Evolutionary conservation across 345 rosid genomes (phyloP).

Genomic region (Noccaea bulbosa): DNA sequence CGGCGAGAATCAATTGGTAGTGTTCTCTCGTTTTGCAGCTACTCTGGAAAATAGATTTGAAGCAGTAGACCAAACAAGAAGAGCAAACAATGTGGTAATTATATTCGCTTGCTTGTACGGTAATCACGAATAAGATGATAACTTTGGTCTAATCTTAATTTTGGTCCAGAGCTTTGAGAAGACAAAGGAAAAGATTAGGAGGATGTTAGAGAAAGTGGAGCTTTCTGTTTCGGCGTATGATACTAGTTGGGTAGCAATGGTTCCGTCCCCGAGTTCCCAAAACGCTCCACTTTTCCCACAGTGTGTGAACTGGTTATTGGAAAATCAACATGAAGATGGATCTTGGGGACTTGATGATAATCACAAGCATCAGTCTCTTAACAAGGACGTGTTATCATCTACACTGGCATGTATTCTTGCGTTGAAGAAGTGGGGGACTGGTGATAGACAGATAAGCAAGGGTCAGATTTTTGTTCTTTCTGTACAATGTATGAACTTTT

Average conservation of each 20-base stretch:
- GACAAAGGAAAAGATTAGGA: conserved; percentile 58
- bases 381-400: conserved; percentile 68
- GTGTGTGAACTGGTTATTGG: conserved; percentile 71
- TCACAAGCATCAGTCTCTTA: conserved; percentile 47
- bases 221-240: conserved; percentile 79
- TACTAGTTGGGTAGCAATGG: conserved; percentile 96
- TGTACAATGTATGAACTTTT: conserved; percentile 1
- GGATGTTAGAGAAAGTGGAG: conserved; percentile 63
- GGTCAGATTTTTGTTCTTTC: conserved; percentile 45
- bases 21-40: conserved; percentile 45
- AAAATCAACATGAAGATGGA: conserved; percentile 76
- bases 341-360: conserved; percentile 72
- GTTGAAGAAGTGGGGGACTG: conserved; percentile 73
- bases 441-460: conserved; percentile 65
- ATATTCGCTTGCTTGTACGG: conserved; percentile 10
- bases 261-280: conserved; percentile 61
- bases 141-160: conserved; percentile 9
- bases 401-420: conserved; percentile 85
- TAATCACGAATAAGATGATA: neutral
- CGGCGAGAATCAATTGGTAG: neutral
- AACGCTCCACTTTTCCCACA: conserved; percentile 67
- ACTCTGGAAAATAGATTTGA: conserved; percentile 39
- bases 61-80: conserved; percentile 29
- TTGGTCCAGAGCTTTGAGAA: conserved; percentile 48
- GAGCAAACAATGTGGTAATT: conserved; percentile 51